Evolutionary conservation across 1,284 basidiomycete species (phyloP).

Genomic region (Cryptococcus floricola): DNA sequence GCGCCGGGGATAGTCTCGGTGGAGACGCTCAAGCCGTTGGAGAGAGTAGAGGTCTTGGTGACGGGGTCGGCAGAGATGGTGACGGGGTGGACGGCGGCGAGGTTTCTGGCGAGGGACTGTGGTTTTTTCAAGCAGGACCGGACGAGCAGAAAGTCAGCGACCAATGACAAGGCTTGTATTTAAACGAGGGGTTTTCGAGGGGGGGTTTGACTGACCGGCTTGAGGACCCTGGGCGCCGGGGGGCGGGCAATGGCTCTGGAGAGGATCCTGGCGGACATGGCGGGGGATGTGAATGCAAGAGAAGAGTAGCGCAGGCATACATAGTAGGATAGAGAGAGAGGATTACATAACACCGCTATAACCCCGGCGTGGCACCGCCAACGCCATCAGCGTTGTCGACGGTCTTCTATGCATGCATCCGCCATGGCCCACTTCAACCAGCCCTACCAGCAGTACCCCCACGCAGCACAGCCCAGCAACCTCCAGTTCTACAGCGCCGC

Average conservation of each 20-base stretch:
- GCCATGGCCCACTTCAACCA: conserved; percentile 24
- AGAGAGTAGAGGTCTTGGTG: conserved; percentile 81
- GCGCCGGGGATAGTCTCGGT: conserved; percentile 88
- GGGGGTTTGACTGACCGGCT: conserved; percentile 13
- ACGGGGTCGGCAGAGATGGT: conserved; percentile 68
- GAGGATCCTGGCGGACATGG: conserved; percentile 39
- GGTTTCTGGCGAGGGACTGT: conserved; percentile 37
- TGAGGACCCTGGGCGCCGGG: conserved; percentile 15
- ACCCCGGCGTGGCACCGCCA: conserved; percentile 11
- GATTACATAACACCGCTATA: conserved; percentile 7
- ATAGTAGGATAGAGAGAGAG: neutral
- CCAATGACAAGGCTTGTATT: conserved; percentile 9
- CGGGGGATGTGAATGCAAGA: conserved; percentile 12
- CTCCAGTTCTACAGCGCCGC: conserved; percentile 16
- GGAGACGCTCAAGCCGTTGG: conserved; percentile 88
- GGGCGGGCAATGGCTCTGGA: conserved; percentile 35
- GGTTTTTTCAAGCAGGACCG: neutral
- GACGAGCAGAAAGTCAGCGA: conserved; percentile 4
- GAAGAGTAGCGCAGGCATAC: conserved; percentile 1
- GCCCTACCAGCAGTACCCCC: conserved; percentile 20
- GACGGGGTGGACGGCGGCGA: conserved; percentile 42
- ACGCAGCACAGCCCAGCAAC: conserved; percentile 10
- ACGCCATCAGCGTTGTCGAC: neutral
- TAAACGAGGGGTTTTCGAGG: neutral
- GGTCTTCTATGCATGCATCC: neutral